phyloP scores from a whole-genome alignment of 2,329 filamentous ascomycete genomes.

The Colletotrichum sp. region DNA sequence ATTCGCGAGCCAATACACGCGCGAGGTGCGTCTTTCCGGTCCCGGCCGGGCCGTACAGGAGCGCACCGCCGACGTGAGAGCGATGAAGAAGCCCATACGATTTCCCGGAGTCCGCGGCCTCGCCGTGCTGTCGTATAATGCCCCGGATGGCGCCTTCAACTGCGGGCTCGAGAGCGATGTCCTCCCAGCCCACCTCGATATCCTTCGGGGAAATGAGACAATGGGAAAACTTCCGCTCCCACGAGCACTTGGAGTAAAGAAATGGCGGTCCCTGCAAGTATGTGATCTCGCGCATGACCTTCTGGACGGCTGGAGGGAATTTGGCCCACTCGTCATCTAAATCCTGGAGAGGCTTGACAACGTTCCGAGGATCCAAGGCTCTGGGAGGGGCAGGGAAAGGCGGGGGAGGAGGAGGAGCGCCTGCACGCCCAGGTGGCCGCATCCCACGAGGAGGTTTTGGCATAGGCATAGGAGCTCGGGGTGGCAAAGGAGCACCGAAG shows the following conservation, averaged over 20 bases:
- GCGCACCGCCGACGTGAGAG: conserved; percentile 21
- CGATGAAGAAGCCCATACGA: conserved; percentile 23
- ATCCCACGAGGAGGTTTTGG: neutral
- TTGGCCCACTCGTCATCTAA: neutral
- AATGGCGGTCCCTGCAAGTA: neutral
- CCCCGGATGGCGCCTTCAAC: neutral
- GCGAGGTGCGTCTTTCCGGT: conserved; percentile 33
- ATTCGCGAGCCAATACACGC: conserved; percentile 25
- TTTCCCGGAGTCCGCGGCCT: neutral
- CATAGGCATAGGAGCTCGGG: neutral
- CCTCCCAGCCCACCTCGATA: neutral
- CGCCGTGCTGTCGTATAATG: neutral
- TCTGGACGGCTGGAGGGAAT: neutral
- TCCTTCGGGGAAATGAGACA: neutral
- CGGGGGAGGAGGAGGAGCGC: neutral
- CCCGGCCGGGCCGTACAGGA: conserved; percentile 32
- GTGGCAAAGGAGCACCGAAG: neutral
- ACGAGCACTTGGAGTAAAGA: neutral
- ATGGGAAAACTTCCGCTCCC: neutral
- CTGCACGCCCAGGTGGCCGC: neutral
- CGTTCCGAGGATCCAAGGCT: neutral
- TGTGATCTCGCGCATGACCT: neutral
- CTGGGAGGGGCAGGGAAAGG: neutral
- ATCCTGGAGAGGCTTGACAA: neutral
- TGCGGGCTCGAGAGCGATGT: neutral